Conservation (phyloP, 1,284 basidiomycete genomes). For the Pseudozyma sp. region DNA sequence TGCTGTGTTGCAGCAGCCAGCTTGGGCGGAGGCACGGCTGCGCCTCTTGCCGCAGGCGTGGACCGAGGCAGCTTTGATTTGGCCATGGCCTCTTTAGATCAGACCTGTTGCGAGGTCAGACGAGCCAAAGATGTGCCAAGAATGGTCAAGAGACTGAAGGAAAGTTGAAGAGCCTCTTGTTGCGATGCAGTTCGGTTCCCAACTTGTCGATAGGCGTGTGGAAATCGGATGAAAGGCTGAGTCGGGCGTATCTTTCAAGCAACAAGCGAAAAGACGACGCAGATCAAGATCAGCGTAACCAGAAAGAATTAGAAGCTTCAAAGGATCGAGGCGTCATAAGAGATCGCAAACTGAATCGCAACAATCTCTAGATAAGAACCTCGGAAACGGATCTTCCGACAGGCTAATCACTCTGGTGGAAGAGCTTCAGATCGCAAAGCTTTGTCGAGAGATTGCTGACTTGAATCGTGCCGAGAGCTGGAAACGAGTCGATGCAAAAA, state of each 20-base stretch:
- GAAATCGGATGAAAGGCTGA: constrained; percentile 1
- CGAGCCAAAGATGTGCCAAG: background rate
- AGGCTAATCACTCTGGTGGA: background rate
- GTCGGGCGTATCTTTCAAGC: constrained; percentile 1
- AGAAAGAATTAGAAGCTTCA: constrained; percentile 11
- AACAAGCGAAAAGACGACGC: constrained; percentile 7
- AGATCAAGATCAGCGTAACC: constrained; percentile 20
- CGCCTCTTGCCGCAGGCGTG: constrained; percentile 40
- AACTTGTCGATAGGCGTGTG: background rate
- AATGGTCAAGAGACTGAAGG: background rate
- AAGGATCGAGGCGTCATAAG: constrained; percentile 21
- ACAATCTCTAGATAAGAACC: background rate
- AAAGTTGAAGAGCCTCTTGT: background rate
- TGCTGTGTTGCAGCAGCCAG: constrained; percentile 48
- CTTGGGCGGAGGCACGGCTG: constrained; percentile 43
- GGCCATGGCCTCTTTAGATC: constrained; percentile 36
- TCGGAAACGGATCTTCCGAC: constrained; percentile 13
- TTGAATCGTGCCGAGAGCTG: background rate
- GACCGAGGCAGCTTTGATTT: constrained; percentile 53
- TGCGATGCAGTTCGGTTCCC: background rate
- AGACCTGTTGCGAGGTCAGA: constrained; percentile 26
- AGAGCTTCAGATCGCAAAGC: background rate
- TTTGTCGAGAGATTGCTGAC: background rate
- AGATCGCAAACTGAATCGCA: constrained; percentile 9
- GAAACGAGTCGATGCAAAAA: constrained; percentile 4